Conservation (phyloP, 495 filamentous ascomycete species). For the Neurospora terricola region DNA sequence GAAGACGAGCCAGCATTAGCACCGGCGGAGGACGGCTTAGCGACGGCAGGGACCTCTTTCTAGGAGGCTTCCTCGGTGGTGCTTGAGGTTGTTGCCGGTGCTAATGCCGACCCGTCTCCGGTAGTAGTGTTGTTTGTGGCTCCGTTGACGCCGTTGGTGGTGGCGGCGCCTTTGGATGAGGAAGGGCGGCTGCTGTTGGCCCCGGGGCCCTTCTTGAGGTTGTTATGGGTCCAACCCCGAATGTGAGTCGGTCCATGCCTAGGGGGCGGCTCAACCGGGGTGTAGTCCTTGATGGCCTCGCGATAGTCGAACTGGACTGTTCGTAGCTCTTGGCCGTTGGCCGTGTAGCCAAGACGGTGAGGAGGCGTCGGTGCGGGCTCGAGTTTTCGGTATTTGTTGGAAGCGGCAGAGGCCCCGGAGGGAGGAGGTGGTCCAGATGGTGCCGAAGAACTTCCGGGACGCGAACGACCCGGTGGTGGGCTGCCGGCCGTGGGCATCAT, state of each 20-base stretch:
- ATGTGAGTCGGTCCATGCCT: conserved; percentile 35
- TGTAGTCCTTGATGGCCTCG: conserved; percentile 37
- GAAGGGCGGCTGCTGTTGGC: background rate
- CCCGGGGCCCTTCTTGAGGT: conserved; percentile 19
- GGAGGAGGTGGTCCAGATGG: conserved; percentile 17
- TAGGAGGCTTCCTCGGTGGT: background rate
- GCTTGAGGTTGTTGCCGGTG: background rate
- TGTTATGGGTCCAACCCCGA: conserved; percentile 41
- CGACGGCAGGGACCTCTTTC: background rate
- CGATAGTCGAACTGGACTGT: conserved; percentile 39
- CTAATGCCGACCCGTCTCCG: background rate
- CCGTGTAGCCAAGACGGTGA: conserved; percentile 28
- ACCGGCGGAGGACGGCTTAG: background rate
- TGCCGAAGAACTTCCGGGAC: conserved; percentile 16
- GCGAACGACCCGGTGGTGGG: conserved; percentile 9
- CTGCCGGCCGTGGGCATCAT: background rate
- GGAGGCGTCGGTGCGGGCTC: conserved; percentile 38
- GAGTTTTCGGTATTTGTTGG: conserved; percentile 36
- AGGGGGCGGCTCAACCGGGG: conserved; percentile 33
- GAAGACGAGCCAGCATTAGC: background rate
- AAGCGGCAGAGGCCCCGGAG: background rate
- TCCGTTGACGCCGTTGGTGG: background rate
- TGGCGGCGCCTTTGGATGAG: conserved; percentile 3
- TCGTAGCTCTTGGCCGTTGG: conserved; percentile 33
- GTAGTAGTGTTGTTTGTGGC: background rate